Base-by-base conservation (phyloP, 495 filamentous ascomycete genomes). In the Aspergillus nidulans region DNA sequence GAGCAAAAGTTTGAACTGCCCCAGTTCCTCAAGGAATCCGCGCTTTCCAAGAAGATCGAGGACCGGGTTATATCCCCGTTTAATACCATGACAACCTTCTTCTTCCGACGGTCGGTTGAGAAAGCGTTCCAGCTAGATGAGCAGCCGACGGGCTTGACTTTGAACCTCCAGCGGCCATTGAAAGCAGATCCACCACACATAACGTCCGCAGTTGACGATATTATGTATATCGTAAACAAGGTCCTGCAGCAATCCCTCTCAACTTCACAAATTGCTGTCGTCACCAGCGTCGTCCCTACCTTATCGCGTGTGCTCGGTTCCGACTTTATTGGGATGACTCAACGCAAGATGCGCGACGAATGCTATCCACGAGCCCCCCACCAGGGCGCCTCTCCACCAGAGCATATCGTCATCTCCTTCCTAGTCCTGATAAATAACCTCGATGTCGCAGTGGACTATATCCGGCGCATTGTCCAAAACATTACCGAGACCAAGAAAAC, bases 41-140 rank as follows among this genome's bases (percentile, higher is more conserved):
- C 83, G 41, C 77, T 98, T 34, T 71, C 76, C 44, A 81, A 77
- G 50, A 97, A 97, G 67, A 80, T 97, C 30, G 75, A 81, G 15
- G 81, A 83, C 23, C 84, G 84, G 47, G 80, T 97, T 0, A 74
- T 85, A 25, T 71, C 74, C 10, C 89, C 94, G 1, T 97, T 96
- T 75, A 92, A 92, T 60, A 70, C 76, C 38, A 87, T 98, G 80
- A 90, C 90, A 6, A 91, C 86, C 20, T 98, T 98, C 77, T 97
- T 96, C 82, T 88, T 96, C 75, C 88, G 94, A 7, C 84, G 94
- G 43, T 95, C 90, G 15, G 90, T 98, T 12, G 94, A 98, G 62
- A 96, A 94, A 66, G 91, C 94, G 3, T 98, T 98, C 70, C 94
- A 97, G 69, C 77, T 98, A n/a, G 95, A 98, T 66, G 95, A 98